These are phyloP conservation scores for Pseudevernia furfuracea DNA, from an alignment of 495 filamentous ascomycete genomes.

Conservation along the genomic window DNA sequence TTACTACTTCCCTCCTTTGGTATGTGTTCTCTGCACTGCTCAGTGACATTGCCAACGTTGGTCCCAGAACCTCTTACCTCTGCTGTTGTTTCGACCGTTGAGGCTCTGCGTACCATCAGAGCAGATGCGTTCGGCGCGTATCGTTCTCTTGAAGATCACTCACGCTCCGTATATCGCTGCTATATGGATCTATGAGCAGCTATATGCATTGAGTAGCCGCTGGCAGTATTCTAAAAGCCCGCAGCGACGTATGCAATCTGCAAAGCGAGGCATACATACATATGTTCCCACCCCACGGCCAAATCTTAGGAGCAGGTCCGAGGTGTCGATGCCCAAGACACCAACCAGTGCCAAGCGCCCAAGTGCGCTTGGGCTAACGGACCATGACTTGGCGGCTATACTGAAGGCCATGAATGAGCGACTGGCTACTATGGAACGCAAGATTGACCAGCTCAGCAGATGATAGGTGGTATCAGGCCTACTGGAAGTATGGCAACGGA, in stretches of 20 bases:
- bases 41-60: not conserved
- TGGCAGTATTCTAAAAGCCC: constrained; percentile 30
- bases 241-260: constrained; percentile 24
- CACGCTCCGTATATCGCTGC: constrained; percentile 57
- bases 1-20: constrained; percentile 64
- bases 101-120: constrained; percentile 67
- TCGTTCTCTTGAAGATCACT: constrained; percentile 66
- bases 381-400: constrained; percentile 25
- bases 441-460: constrained; percentile 27
- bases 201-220: constrained; percentile 24
- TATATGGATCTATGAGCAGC: constrained; percentile 53
- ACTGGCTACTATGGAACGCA: constrained; percentile 28
- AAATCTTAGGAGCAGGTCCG: constrained; percentile 21
- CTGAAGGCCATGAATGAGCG: constrained; percentile 26
- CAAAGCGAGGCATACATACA: not conserved
- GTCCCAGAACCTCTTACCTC: constrained; percentile 69
- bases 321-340: constrained; percentile 26
- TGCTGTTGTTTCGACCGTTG: constrained; percentile 75
- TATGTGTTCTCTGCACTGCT: constrained; percentile 30
- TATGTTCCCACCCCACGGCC: not conserved
- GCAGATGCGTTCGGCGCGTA: constrained; percentile 63
- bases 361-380: not conserved
- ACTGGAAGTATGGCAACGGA: not conserved
- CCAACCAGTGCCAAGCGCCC: constrained; percentile 13
- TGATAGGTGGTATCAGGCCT: not conserved